Conservation (phyloP, 805 yeast genomes). For the Tetrapisispora iriomotensis region DNA sequence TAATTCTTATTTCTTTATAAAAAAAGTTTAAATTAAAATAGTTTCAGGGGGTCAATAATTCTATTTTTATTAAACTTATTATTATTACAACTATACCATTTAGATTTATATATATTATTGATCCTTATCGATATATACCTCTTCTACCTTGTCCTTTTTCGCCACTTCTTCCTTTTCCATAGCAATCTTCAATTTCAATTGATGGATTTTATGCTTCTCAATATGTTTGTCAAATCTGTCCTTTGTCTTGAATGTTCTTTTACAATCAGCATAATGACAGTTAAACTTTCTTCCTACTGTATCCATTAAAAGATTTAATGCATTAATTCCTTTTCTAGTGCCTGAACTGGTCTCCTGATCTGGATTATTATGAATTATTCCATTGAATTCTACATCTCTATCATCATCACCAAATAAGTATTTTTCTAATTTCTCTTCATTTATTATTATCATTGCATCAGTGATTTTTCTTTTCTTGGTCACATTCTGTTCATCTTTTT, state of each 20-base stretch:
- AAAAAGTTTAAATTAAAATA: no score
- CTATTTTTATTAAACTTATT: background rate
- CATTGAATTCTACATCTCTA: slow-evolving; percentile 4
- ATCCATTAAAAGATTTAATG: slow-evolving; percentile 25
- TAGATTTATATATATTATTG: background rate
- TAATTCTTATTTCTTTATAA: no score
- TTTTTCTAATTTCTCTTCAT: slow-evolving; percentile 21
- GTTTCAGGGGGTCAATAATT: no score
- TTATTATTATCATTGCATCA: slow-evolving; percentile 9
- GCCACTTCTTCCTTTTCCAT: slow-evolving; percentile 6
- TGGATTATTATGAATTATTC: background rate
- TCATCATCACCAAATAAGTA: slow-evolving; percentile 13
- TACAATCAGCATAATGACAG: slow-evolving; percentile 47
- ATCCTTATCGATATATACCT: background rate
- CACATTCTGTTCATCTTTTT: background rate
- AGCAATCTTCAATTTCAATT: slow-evolving; percentile 22
- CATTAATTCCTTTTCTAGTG: slow-evolving; percentile 7
- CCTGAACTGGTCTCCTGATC: background rate
- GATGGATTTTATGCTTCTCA: slow-evolving; percentile 28
- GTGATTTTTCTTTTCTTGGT: slow-evolving; percentile 1
- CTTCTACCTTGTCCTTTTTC: background rate
- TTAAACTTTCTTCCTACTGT: slow-evolving; percentile 29
- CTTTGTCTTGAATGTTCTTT: slow-evolving; percentile 40
- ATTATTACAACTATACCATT: background rate
- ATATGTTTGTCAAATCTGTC: slow-evolving; percentile 26